Evolutionary conservation across 371 early-diverging fungal genomes (phyloP).

Genomic region (Circinella minor): DNA sequence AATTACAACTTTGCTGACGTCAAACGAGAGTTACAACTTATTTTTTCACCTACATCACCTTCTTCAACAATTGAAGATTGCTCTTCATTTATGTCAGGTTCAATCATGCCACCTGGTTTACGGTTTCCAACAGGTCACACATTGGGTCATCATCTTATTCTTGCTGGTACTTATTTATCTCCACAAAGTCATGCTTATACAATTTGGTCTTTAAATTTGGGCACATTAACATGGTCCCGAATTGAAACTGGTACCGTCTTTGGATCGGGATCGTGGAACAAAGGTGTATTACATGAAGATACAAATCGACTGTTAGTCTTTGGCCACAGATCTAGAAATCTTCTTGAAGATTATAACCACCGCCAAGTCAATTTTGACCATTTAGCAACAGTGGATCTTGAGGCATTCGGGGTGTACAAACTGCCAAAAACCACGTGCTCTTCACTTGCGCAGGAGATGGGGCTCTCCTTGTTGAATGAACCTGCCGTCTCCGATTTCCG

Average conservation of each 20-base stretch:
- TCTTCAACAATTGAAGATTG: conserved; percentile 56
- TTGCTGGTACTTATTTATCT: conserved; percentile 76
- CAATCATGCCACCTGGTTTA: conserved; percentile 72
- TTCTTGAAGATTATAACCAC: conserved; percentile 74
- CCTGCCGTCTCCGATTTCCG: conserved; percentile 61
- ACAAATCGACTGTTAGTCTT: conserved; percentile 67
- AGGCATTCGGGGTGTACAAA: conserved; percentile 62
- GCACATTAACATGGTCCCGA: conserved; percentile 66
- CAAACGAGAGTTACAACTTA: conserved; percentile 72
- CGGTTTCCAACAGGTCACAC: conserved; percentile 78
- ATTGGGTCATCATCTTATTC: conserved; percentile 73
- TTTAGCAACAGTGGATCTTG: conserved; percentile 60
- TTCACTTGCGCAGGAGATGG: conserved; percentile 50
- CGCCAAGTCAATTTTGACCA: conserved; percentile 68
- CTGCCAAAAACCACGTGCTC: conserved; percentile 43
- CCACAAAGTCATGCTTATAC: conserved; percentile 67
- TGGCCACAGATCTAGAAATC: conserved; percentile 67
- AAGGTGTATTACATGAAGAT: conserved; percentile 65
- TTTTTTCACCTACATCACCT: conserved; percentile 49
- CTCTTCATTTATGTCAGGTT: conserved; percentile 62
- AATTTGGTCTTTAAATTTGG: conserved; percentile 76
- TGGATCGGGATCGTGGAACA: conserved; percentile 78
- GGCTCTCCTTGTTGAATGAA: conserved; percentile 58
- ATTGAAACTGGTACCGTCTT: conserved; percentile 71
- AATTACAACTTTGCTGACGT: conserved; percentile 83